Base-by-base conservation (phyloP, 805 yeast species). In the Isabelozyma pseudorhagii region DNA sequence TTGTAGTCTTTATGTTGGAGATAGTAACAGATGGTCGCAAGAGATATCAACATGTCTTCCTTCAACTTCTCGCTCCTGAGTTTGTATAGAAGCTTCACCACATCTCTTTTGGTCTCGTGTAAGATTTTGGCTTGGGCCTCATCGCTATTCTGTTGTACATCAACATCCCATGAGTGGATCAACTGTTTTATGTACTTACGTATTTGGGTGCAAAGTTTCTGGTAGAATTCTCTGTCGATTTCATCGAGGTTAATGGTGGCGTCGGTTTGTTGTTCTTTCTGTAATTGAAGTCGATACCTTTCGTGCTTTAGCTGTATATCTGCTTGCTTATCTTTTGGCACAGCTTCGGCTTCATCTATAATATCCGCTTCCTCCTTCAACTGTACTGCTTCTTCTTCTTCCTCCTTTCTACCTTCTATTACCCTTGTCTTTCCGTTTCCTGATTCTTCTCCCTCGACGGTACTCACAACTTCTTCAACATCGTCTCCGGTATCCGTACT, bases 21-120 rank as follows among this genome's bases (percentile, higher is more conserved):
- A 57, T 84, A 76, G 54, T 78, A 74, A 8, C 85, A 56, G 1
- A 87, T 78, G 0, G 89, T 84, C 3, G 83, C 69, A 31, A 90
- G 65, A 0, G 87, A 78, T 0, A 78, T 77, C 40, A 82, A 63
- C 59, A 75, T 69, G 38, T 79, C 80, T 8, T 62, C 56, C 28
- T 75, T 71, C 5, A 89, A 53, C 44, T 59, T 66, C 17, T 57
- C 53, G 42, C 62, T 58, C 10, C 78, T 55, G 15, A 74, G 60
- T 48, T 66, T 69, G 54, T 73, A 72, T 38, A 74, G 71, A 17
- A 90, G 71, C 51, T 73, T 68, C 3, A 82, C 80, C 38, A 89
- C 60, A 79, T 73, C 77, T 25, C 58, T 54, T 51, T 73, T 74
- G 10, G 76, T 68, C 49, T 74, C 76, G 25, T 43, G 48, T 5